A percentile compares a stretch with the other conserved stretches of the same genome.
Conservation (phyloP, 73 alveolate genomes). For the Uronychia binucleata region DNA sequence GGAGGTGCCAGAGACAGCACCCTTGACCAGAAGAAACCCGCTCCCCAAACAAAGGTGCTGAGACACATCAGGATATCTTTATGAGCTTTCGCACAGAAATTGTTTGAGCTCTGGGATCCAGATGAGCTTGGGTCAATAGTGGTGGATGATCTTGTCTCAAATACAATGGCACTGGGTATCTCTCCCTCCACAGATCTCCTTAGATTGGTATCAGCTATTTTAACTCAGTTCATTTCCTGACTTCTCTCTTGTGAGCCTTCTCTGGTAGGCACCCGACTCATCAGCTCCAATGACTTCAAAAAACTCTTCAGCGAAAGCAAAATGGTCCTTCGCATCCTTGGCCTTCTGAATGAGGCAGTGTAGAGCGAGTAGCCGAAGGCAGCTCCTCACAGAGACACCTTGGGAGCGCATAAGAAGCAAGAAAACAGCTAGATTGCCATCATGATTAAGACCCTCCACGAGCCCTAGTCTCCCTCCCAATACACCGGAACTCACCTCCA, state of each 20-base stretch:
- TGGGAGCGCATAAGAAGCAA: too few species aligned
- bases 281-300: background rate
- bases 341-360: background rate
- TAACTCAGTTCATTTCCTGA: background rate
- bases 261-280: background rate
- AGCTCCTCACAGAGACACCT: too few species aligned
- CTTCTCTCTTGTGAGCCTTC: background rate
- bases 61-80: background rate
- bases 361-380: too few species aligned
- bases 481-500: too few species aligned
- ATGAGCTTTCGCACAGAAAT: background rate
- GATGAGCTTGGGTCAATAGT: background rate
- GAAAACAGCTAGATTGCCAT: too few species aligned
- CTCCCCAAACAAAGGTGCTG: background rate
- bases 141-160: background rate
- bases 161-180: background rate
- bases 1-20: background rate
- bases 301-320: background rate
- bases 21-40: background rate
- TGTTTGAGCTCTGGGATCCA: background rate
- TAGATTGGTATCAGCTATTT: background rate
- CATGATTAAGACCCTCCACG: too few species aligned
- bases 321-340: background rate
- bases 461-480: too few species aligned
- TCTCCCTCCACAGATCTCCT: background rate